Evolutionary conservation across 495 filamentous ascomycete species (phyloP).

Genomic region (Penicillium coprophilum): DNA sequence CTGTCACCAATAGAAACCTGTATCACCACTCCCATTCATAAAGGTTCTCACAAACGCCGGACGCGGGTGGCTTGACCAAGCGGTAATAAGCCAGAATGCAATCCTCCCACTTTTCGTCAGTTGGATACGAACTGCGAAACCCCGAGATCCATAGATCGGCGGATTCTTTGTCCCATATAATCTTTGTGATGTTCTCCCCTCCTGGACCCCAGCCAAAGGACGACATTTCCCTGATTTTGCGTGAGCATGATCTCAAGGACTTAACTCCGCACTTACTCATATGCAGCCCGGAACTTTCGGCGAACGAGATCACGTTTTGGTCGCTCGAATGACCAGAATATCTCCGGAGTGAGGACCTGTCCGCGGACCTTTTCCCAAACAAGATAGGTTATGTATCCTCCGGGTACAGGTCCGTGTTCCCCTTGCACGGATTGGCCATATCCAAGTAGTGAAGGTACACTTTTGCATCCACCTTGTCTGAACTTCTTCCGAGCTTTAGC

Average conservation of each 20-base stretch:
- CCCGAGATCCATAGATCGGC: slow-evolving; percentile 8
- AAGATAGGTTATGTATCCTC: slow-evolving; percentile 9
- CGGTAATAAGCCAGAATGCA: slow-evolving; percentile 3
- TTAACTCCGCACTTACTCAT: slow-evolving; percentile 6
- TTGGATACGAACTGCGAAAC: slow-evolving; percentile 3
- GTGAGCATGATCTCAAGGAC: slow-evolving; percentile 8
- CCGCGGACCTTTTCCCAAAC: slow-evolving; percentile 8
- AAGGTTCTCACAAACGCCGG: not conserved
- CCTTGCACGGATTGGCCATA: slow-evolving; percentile 6
- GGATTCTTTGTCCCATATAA: slow-evolving; percentile 7
- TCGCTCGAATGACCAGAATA: slow-evolving; percentile 6
- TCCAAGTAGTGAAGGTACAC: slow-evolving; percentile 10
- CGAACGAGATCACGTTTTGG: slow-evolving; percentile 7
- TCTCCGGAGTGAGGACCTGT: not conserved
- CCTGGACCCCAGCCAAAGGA: slow-evolving; percentile 8
- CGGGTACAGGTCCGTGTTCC: slow-evolving; percentile 7
- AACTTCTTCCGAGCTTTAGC: slow-evolving; percentile 2
- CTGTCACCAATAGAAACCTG: slow-evolving; percentile 5
- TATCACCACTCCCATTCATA: slow-evolving; percentile 5
- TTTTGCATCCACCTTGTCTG: slow-evolving; percentile 5
- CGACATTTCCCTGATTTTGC: slow-evolving; percentile 4
- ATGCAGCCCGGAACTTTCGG: slow-evolving; percentile 5
- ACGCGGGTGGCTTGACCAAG: slow-evolving; percentile 6
- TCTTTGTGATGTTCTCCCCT: slow-evolving; percentile 6
- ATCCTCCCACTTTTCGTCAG: slow-evolving; percentile 3